These are phyloP conservation scores for Glycine tomentella DNA, from an alignment of 306 rosid genomes.

Conservation along the genomic window DNA sequence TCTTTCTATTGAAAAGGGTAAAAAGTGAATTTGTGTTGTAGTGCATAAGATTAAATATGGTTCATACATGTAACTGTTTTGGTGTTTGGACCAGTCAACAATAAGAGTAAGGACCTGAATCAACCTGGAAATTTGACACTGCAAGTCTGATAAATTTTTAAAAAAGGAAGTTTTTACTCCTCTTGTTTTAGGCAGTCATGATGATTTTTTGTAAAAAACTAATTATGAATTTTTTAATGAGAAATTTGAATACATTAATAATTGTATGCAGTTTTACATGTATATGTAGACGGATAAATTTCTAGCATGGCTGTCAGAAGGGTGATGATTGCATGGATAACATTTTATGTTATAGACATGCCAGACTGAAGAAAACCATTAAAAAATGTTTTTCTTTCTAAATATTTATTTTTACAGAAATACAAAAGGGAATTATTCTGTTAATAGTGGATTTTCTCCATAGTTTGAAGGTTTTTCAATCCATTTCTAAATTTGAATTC, in stretches of 20 bases:
- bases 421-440: background rate
- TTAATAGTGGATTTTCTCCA: conserved; percentile 12
- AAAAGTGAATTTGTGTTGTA: background rate
- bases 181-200: background rate
- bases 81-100: background rate
- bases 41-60: conserved; percentile 1
- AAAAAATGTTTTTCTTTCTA: background rate
- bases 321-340: conserved; percentile 1
- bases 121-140: conserved; percentile 20
- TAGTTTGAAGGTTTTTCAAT: background rate
- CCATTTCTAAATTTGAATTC: background rate
- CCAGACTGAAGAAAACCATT: conserved; percentile 31
- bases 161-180: conserved; percentile 8
- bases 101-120: conserved; percentile 18
- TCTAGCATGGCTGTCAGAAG: conserved; percentile 25
- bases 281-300: conserved; percentile 24
- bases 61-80: background rate
- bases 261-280: conserved; percentile 13
- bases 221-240: background rate
- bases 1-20: conserved; percentile 6
- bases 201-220: conserved; percentile 35
- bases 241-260: conserved; percentile 7
- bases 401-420: conserved; percentile 19
- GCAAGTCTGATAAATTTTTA: background rate
- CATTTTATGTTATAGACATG: conserved; percentile 19